Conservation (phyloP, 2,329 filamentous ascomycete species). For the Cladosporium sp. region DNA sequence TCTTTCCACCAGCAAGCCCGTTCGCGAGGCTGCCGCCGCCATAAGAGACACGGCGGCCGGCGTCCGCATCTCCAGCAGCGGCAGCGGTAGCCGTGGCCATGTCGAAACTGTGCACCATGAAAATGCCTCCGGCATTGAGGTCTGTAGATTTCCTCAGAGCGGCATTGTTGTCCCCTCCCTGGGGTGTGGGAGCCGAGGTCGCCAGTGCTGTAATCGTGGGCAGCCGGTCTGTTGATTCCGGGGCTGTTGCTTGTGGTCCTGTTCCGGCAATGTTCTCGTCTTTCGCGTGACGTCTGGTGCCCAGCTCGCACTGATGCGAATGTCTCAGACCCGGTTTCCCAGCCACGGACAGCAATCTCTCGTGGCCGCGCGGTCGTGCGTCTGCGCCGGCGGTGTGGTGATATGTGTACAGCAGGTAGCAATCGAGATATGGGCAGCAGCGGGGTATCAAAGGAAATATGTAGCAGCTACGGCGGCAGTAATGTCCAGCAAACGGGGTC, state of each 20-base stretch:
- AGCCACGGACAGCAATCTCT: slow-evolving; percentile 1
- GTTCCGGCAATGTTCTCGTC: neutral
- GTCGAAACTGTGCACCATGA: slow-evolving; percentile 45
- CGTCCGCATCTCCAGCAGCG: slow-evolving; percentile 30
- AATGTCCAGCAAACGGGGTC: slow-evolving; percentile 10
- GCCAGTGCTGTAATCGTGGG: slow-evolving; percentile 22
- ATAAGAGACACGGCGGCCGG: slow-evolving; percentile 10
- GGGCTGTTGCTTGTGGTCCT: neutral
- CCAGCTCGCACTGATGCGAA: slow-evolving; percentile 1
- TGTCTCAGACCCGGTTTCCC: neutral
- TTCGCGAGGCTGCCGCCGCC: slow-evolving; percentile 11
- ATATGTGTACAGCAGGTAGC: slow-evolving; percentile 5
- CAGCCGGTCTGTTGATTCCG: neutral
- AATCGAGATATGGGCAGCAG: slow-evolving; percentile 4
- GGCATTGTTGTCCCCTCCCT: slow-evolving; percentile 27
- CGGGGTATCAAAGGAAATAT: neutral
- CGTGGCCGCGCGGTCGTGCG: neutral
- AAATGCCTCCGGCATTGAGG: slow-evolving; percentile 30
- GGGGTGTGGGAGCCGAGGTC: slow-evolving; percentile 22
- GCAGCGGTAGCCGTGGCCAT: slow-evolving; percentile 52
- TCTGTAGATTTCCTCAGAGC: slow-evolving; percentile 27
- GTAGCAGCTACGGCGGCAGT: slow-evolving; percentile 1
- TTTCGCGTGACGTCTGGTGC: neutral
- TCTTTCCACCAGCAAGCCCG: slow-evolving; percentile 4
- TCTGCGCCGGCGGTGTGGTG: neutral